Conservation (phyloP, 2,329 filamentous ascomycete genomes). For the Arthroderma uncinatum region DNA sequence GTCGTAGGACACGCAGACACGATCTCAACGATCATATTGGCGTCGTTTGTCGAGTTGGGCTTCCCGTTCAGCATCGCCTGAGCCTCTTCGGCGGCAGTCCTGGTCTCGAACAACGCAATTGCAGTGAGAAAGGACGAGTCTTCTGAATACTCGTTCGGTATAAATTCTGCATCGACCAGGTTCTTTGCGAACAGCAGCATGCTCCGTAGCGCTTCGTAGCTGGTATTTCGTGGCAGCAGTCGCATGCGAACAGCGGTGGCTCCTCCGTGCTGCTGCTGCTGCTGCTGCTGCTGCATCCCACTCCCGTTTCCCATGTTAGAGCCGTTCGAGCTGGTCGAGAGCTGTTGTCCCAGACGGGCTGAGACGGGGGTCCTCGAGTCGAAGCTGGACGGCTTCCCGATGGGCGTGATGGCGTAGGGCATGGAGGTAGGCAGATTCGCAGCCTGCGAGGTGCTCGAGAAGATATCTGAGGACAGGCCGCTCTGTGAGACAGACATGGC, state of each 20-base stretch:
- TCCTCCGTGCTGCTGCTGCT: conserved; percentile 12
- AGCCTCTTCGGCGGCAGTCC: conserved; percentile 49
- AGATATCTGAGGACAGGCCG: conserved; percentile 36
- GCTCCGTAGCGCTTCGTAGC: conserved; percentile 47
- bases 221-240: conserved; percentile 49
- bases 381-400: conserved; percentile 29
- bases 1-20: conserved; percentile 24
- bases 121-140: conserved; percentile 48
- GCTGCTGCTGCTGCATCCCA: not conserved
- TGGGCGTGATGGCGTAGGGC: conserved; percentile 29
- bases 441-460: conserved; percentile 28
- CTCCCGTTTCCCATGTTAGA: not conserved
- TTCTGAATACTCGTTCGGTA: conserved; percentile 44
- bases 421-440: conserved; percentile 27
- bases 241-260: conserved; percentile 44
- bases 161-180: conserved; percentile 48
- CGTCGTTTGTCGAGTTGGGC: conserved; percentile 49
- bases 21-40: conserved; percentile 47
- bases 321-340: not conserved
- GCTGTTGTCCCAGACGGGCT: not conserved
- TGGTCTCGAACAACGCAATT: conserved; percentile 47
- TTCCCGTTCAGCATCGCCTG: conserved; percentile 50
- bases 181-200: conserved; percentile 57
- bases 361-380: conserved; percentile 11
- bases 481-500: conserved; percentile 30